Conservation (phyloP, 805 yeast species). For the Metschnikowia hibisci region DNA sequence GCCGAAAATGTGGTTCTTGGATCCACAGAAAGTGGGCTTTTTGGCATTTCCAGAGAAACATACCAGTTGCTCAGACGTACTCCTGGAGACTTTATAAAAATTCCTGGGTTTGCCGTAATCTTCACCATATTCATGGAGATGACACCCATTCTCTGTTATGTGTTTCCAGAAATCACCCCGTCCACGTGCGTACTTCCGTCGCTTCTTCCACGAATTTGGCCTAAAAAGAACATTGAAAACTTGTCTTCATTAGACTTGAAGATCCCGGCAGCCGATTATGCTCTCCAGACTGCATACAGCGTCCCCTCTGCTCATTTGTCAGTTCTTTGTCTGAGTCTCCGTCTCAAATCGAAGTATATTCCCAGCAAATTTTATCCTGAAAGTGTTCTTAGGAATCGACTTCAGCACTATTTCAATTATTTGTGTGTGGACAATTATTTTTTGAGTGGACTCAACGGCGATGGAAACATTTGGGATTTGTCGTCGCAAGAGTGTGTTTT, state of each 20-base stretch:
- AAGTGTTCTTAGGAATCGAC: conserved; percentile 31
- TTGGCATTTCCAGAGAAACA: conserved; percentile 45
- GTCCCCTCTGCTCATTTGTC: conserved; percentile 37
- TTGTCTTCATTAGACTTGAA: conserved; percentile 5
- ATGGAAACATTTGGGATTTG: conserved; percentile 44
- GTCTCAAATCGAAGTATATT: conserved; percentile 36
- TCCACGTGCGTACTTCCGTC: conserved; percentile 54
- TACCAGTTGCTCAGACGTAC: conserved; percentile 51
- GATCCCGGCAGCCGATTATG: conserved; percentile 20
- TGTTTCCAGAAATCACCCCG: conserved; percentile 54
- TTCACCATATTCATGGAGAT: conserved; percentile 49
- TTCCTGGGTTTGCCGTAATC: conserved; percentile 50
- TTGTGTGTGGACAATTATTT: conserved; percentile 52
- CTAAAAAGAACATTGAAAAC: conserved; percentile 11
- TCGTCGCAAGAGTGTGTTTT: conserved; percentile 47
- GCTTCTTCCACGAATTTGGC: conserved; percentile 37
- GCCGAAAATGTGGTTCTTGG: conserved; percentile 16
- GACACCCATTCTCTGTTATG: conserved; percentile 51
- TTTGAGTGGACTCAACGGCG: conserved; percentile 32
- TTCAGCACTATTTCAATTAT: conserved; percentile 40
- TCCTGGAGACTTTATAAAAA: conserved; percentile 44
- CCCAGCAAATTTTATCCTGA: conserved; percentile 39
- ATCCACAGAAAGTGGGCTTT: conserved; percentile 18
- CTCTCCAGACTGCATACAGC: conserved; percentile 46
- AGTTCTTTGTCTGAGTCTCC: conserved; percentile 33